These are phyloP conservation scores for Pythium volutum DNA, from an alignment of 352 stramenopile genomes.

Conservation along the genomic window DNA sequence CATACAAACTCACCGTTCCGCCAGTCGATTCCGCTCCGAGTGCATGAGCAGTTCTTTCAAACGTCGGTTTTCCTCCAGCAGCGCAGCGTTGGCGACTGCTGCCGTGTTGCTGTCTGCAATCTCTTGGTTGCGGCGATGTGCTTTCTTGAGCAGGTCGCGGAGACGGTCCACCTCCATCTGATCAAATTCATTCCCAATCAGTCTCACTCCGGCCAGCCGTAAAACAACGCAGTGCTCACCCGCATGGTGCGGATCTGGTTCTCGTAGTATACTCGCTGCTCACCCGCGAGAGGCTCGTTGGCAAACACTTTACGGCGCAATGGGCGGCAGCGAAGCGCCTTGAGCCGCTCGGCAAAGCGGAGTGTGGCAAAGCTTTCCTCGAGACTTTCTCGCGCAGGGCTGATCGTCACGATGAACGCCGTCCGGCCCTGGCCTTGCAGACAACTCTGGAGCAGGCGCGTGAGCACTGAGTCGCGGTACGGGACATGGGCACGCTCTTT, in stretches of 20 bases:
- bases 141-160: constrained; percentile 46
- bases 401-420: constrained; percentile 68
- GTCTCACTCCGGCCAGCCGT: not conserved
- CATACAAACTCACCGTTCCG: constrained; percentile 33
- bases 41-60: constrained; percentile 59
- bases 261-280: constrained; percentile 64
- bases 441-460: constrained; percentile 61
- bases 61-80: constrained; percentile 60
- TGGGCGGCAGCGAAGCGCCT: constrained; percentile 52
- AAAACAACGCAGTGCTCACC: constrained; percentile 22
- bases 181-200: not conserved
- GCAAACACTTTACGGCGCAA: constrained; percentile 47
- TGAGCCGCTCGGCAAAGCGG: constrained; percentile 65
- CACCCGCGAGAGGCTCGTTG: constrained; percentile 42
- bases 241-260: constrained; percentile 69
- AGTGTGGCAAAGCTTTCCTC: constrained; percentile 72
- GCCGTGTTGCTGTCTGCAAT: constrained; percentile 22
- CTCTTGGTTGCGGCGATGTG: constrained; percentile 33
- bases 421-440: constrained; percentile 50
- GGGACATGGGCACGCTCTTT: constrained; percentile 50
- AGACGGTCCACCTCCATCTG: constrained; percentile 47
- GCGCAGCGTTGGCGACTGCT: constrained; percentile 37
- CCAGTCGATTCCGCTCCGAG: constrained; percentile 41
- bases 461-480: constrained; percentile 71
- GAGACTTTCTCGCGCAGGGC: constrained; percentile 44